Evolutionary conservation across 2,329 filamentous ascomycete genomes (phyloP).

Genomic region (Calonectria montana): DNA sequence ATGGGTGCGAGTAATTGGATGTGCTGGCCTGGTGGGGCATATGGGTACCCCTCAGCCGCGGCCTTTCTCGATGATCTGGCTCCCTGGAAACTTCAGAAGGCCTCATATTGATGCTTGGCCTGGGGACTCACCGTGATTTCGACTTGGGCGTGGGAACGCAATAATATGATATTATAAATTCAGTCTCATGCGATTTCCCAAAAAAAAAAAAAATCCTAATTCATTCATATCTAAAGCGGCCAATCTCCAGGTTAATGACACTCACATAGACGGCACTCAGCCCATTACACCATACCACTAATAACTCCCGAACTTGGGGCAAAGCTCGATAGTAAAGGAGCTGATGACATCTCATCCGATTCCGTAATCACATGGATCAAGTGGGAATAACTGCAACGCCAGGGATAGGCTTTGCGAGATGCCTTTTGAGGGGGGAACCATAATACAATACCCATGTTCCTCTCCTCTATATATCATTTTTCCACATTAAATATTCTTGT

Average conservation of each 20-base stretch:
- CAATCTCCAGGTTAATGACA: not conserved
- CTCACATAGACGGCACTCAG: not conserved
- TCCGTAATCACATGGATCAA: not conserved
- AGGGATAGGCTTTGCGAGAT: not conserved
- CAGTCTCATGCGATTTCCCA: not conserved
- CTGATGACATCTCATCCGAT: not conserved
- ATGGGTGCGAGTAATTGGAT: conserved; percentile 6
- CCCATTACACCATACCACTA: conserved; percentile 9
- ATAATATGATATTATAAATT: not conserved
- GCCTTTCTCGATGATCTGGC: not conserved
- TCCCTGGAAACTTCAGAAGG: not conserved
- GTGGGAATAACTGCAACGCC: not conserved
- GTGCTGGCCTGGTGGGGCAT: conserved; percentile 14
- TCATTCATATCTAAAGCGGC: not conserved
- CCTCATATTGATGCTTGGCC: not conserved
- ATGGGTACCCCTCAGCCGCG: not conserved
- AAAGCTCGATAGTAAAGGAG: not conserved
- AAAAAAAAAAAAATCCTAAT: too few species aligned
- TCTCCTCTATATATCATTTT: not conserved
- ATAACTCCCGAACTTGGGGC: not conserved
- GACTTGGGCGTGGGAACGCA: not conserved
- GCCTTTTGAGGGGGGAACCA: too few species aligned
- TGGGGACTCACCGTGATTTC: not conserved
- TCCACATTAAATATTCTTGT: too few species aligned
- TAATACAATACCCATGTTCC: too few species aligned